Conservation (phyloP, 164 flowering plant species). For the Berberis vulgaris region DNA sequence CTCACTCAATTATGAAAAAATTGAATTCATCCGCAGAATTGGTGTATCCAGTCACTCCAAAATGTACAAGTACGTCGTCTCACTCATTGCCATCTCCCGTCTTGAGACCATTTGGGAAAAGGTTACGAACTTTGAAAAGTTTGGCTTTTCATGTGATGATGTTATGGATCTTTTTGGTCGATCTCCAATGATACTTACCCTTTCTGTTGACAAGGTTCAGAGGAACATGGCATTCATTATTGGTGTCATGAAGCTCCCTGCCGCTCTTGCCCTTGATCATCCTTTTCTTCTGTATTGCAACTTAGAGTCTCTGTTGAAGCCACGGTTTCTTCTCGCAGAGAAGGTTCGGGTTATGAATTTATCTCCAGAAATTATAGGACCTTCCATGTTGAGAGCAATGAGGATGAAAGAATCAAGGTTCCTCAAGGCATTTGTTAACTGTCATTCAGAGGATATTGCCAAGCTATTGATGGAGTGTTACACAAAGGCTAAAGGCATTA, state of each 20-base stretch:
- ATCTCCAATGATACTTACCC: background rate
- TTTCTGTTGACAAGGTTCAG: slow-evolving; percentile 3
- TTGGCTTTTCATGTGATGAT: slow-evolving; percentile 1
- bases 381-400: background rate
- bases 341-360: background rate
- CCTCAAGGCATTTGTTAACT: background rate
- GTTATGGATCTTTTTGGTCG: slow-evolving; percentile 1
- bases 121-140: slow-evolving; percentile 1
- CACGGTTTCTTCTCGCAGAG: background rate
- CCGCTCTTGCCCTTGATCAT: background rate
- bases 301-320: slow-evolving; percentile 3
- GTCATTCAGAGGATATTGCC: background rate
- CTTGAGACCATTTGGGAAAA: slow-evolving; percentile 2
- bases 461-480: slow-evolving; percentile 1
- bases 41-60: background rate
- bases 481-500: background rate
- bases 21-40: background rate
- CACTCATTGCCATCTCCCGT: background rate
- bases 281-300: slow-evolving; percentile 1
- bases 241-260: slow-evolving; percentile 1
- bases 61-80: slow-evolving; percentile 3
- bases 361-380: background rate
- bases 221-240: slow-evolving; percentile 5
- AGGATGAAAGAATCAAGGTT: slow-evolving; percentile 3
- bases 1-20: slow-evolving; percentile 2